These are phyloP conservation scores for Annona cherimola DNA, from an alignment of 164 flowering plant species.

Conservation along the genomic window DNA sequence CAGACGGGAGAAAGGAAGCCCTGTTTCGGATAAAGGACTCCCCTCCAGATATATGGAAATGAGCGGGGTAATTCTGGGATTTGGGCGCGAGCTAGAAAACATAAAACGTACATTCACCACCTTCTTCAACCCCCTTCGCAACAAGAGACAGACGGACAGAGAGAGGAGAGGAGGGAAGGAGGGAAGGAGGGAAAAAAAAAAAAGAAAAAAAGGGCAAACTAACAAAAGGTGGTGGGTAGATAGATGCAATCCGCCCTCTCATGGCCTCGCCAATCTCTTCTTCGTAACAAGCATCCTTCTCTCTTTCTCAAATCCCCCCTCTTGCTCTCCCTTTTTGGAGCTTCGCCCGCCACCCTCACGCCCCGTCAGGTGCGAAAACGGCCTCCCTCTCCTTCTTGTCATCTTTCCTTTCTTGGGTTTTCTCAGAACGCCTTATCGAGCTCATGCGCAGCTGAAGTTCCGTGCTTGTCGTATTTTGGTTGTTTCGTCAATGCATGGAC, in stretches of 20 bases:
- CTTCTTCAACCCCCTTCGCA: not conserved
- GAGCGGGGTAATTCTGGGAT: not conserved
- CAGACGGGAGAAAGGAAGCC: no score
- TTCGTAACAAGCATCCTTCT: not conserved
- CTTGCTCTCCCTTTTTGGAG: not conserved
- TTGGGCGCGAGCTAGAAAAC: not conserved
- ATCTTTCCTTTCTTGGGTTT: not conserved
- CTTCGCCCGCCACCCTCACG: not conserved
- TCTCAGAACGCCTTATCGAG: not conserved
- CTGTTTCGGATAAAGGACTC: not conserved
- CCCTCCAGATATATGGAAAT: no score
- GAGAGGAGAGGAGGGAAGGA: not conserved
- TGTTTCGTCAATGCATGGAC: not conserved
- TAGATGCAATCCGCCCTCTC: not conserved
- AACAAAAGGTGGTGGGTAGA: conserved; percentile 1
- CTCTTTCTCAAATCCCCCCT: not conserved
- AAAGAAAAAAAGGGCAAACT: no score
- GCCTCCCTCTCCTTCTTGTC: not conserved
- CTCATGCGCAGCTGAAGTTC: not conserved
- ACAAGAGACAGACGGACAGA: not conserved
- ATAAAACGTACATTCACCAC: conserved; percentile 1
- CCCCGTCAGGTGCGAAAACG: not conserved
- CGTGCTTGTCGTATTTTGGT: not conserved
- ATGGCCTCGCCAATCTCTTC: not conserved
- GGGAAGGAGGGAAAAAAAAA: not conserved